Evolutionary conservation across 164 flowering plant genomes (phyloP).

Genomic region (Cinnamomum micranthum): DNA sequence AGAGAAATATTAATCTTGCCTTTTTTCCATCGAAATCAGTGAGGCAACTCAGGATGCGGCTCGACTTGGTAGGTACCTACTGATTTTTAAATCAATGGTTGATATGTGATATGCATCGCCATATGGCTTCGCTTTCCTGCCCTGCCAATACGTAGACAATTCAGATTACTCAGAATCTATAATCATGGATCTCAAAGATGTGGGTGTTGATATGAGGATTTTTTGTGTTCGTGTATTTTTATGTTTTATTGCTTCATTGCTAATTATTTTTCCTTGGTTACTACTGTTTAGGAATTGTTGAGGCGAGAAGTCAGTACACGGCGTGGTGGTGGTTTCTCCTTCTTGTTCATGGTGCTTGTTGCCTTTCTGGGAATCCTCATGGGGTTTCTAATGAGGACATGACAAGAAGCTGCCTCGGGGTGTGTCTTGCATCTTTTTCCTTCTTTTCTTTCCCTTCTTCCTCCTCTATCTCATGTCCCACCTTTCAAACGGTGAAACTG

Average conservation of each 20-base stretch:
- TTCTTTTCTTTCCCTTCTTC: not conserved
- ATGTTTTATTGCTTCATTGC: too few relatives aligned
- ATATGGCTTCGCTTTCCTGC: not conserved
- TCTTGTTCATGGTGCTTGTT: conserved; percentile 38
- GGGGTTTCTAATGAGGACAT: conserved; percentile 49
- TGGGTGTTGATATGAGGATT: not conserved
- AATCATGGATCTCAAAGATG: not conserved
- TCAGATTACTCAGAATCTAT: too few relatives aligned
- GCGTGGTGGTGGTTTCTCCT: conserved; percentile 37
- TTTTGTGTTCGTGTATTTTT: not conserved
- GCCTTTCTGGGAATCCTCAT: conserved; percentile 55
- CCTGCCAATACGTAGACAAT: too few relatives aligned
- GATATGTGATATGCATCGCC: too few relatives aligned
- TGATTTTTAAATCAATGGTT: too few relatives aligned
- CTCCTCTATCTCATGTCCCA: not conserved
- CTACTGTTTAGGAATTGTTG: conserved; percentile 47
- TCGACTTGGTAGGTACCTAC: too few relatives aligned
- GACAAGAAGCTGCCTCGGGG: not conserved
- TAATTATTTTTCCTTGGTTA: not conserved
- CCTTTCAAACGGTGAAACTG: not conserved
- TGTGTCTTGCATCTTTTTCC: not conserved
- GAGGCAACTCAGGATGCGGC: too few relatives aligned
- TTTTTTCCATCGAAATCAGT: too few relatives aligned
- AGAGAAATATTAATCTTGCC: too few relatives aligned
- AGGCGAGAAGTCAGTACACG: conserved; percentile 39